A percentile compares a stretch with the other conserved stretches of the same genome.
These are phyloP conservation scores for Fagus sylvatica DNA, from an alignment of 306 rosid species.

Conservation along the genomic window DNA sequence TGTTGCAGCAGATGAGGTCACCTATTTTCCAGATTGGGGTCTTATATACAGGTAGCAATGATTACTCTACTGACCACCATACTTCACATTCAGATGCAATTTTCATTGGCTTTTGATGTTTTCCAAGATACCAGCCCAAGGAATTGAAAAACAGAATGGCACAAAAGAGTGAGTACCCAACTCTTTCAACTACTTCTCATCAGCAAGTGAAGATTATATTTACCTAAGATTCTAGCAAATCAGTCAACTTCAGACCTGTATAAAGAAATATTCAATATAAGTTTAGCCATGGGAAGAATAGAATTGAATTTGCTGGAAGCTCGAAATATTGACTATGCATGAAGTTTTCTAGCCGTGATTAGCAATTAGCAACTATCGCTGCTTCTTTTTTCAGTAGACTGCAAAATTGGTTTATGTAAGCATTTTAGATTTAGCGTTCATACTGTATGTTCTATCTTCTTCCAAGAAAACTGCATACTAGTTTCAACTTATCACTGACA, in stretches of 20 bases:
- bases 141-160: not conserved
- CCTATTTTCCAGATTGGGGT: conserved; percentile 74
- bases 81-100: conserved; percentile 30
- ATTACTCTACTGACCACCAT: conserved; percentile 92
- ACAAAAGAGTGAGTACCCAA: not conserved
- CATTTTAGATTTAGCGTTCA: not conserved
- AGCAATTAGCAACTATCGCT: not conserved
- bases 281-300: not conserved
- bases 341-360: not conserved
- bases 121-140: conserved; percentile 19
- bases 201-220: conserved; percentile 1
- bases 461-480: not conserved
- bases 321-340: not conserved
- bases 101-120: not conserved
- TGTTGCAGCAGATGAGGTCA: conserved; percentile 62
- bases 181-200: conserved; percentile 22
- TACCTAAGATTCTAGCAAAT: not conserved
- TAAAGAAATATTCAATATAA: not conserved
- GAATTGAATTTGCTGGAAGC: not conserved
- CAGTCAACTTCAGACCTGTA: conserved; percentile 44
- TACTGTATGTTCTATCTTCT: not conserved
- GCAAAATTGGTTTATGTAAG: not conserved
- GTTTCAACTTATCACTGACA: not conserved
- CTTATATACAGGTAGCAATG: conserved; percentile 79
- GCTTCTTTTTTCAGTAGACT: not conserved